Base-by-base conservation (phyloP, 1,284 basidiomycete genomes). In the Heterobasidion irregulare region DNA sequence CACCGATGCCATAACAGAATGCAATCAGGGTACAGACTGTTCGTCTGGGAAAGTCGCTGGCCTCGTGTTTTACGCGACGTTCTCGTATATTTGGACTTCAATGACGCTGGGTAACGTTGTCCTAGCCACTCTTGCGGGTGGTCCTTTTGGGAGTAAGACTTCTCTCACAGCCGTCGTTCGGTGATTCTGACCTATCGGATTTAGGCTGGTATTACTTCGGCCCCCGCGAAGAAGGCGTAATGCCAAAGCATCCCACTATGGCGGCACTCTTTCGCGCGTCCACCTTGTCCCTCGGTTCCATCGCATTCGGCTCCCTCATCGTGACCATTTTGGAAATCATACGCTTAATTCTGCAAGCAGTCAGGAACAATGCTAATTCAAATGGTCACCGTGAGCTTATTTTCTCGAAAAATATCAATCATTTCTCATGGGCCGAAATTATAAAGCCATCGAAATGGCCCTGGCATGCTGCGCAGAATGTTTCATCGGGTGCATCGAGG, bases 221-320 rank as follows among this genome's bases (percentile, higher is more conserved):
- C 0, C 83, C 84, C 15, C 75, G 75, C 32, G 74, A 77, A 10
- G 69, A 75, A 57, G 83, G 83, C 15, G 64, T 79, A 58, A 86
- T 86, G 84, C 89, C 89, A 32, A 80, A 79, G 56, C 79, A 87
- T 64, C 88, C 89, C 0, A 89, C 86, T 19, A 62, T 82, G 2
- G 78, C 82, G 47, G 78, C 90, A 0, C 89, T 96, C 66, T 76
- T 78, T 41, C 83, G 93, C 32, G 87, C 91, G n/a, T 88, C 86
- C 13, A 93, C 92, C 0, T 74, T 88, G 53, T 94, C 90, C 0
- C 77, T 97, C 34, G 94, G 92, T 6, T 92, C 89, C 0, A 93
- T 96, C 63, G 90, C 91, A 5, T 94, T 95, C 64, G 93, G 93
- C 5, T 91, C 87, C 2, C 74, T 96, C 63, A 91, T 96, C 59